These are phyloP conservation scores for Magnaporthiopsis rhizophila DNA, from an alignment of 2,329 filamentous ascomycete species.

Conservation along the genomic window DNA sequence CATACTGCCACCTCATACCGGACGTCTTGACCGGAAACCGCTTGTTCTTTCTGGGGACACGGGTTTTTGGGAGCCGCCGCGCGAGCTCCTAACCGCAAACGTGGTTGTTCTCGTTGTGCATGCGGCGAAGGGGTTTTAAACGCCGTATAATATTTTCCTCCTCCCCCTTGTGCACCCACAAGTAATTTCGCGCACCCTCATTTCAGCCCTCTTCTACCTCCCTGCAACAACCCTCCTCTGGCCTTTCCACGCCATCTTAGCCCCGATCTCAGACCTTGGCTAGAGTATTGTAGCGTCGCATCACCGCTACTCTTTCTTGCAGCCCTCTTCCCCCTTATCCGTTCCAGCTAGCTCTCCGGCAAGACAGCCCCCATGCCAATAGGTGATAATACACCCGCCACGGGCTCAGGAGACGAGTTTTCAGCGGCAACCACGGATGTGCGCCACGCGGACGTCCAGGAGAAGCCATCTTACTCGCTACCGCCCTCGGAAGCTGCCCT, in stretches of 20 bases:
- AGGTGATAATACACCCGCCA: slow-evolving; percentile 2
- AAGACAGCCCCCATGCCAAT: not conserved
- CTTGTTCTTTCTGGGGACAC: not conserved
- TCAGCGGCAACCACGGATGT: not conserved
- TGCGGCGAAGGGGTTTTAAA: not conserved
- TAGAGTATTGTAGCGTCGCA: not conserved
- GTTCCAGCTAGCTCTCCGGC: not conserved
- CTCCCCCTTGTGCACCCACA: not conserved
- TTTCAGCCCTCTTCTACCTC: not conserved
- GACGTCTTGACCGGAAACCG: not conserved
- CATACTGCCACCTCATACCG: not conserved
- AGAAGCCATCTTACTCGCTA: not conserved
- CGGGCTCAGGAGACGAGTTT: slow-evolving; percentile 1
- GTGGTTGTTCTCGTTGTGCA: not conserved
- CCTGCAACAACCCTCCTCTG: not conserved
- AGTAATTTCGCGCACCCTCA: not conserved
- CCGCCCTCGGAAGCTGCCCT: not conserved
- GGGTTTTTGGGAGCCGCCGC: not conserved
- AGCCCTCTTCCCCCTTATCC: not conserved
- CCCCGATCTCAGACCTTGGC: not conserved
- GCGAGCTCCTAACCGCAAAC: not conserved
- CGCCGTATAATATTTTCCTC: slow-evolving; percentile 2
- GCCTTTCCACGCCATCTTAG: not conserved
- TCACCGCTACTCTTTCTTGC: not conserved
- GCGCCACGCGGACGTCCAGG: not conserved